These are phyloP conservation scores for Botrytis porri DNA, from an alignment of 2,329 filamentous ascomycete species.

Conservation along the genomic window DNA sequence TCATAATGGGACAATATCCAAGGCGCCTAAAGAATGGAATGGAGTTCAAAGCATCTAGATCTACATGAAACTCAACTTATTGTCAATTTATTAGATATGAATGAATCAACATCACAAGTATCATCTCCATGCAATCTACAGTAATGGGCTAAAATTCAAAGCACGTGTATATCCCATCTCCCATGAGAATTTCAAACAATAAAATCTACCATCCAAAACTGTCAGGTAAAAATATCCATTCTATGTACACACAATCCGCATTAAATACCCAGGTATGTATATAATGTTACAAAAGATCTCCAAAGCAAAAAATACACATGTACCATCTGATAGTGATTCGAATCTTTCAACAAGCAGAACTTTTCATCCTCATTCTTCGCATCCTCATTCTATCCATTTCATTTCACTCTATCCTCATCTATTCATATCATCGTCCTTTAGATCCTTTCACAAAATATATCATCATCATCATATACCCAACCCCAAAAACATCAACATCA, in stretches of 20 bases:
- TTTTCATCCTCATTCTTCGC: background rate
- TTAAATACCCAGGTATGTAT: background rate
- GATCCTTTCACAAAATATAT: background rate
- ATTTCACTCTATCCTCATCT: background rate
- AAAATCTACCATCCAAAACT: background rate
- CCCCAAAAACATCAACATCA: background rate
- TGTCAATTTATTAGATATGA: background rate
- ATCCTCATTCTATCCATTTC: background rate
- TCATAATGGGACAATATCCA: background rate
- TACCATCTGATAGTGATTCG: background rate
- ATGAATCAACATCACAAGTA: background rate
- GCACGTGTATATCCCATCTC: background rate
- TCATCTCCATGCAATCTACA: background rate
- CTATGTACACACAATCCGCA: background rate
- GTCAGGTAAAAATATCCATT: background rate
- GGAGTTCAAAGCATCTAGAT: constrained; percentile 1
- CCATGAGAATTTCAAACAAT: background rate
- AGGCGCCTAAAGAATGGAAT: background rate
- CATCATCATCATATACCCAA: background rate
- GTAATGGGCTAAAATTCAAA: background rate
- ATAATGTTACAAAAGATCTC: background rate
- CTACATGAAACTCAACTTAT: background rate
- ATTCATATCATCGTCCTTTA: background rate
- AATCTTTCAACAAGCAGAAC: background rate
- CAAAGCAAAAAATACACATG: background rate